Conservation (phyloP, 1,284 basidiomycete species). For the Rhodotorula sp. region DNA sequence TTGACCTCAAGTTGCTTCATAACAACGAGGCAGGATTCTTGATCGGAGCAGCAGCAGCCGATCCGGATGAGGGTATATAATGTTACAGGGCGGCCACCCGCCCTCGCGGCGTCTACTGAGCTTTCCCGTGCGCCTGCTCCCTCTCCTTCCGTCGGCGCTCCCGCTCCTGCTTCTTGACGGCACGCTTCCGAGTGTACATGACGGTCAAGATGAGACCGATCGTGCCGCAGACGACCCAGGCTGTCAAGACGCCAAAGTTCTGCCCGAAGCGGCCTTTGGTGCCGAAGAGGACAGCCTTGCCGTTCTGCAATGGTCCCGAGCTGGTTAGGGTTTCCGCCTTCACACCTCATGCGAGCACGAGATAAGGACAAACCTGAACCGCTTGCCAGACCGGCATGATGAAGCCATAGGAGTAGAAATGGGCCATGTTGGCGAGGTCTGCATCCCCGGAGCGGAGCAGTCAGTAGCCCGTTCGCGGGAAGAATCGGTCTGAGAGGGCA, state of each 20-base stretch:
- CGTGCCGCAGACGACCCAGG: conserved; percentile 33
- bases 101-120: not conserved
- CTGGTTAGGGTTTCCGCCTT: too few relatives aligned
- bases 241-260: conserved; percentile 47
- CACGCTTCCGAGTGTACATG: conserved; percentile 5
- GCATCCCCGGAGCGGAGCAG: conserved; percentile 18
- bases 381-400: conserved; percentile 47
- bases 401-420: conserved; percentile 48
- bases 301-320: conserved; percentile 12
- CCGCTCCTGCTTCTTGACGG: not conserved
- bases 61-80: too few relatives aligned
- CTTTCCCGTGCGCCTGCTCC: not conserved
- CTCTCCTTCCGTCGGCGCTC: conserved; percentile 43
- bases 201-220: not conserved
- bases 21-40: too few relatives aligned
- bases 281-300: conserved; percentile 47
- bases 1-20: too few relatives aligned
- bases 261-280: conserved; percentile 48
- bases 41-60: too few relatives aligned
- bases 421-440: conserved; percentile 44
- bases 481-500: too few relatives aligned
- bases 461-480: too few relatives aligned
- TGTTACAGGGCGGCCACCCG: too few relatives aligned
- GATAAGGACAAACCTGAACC: conserved; percentile 30
- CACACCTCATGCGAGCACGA: not conserved